A percentile compares a stretch with the other conserved stretches of the same genome.
phyloP scores from a whole-genome alignment of 2,329 filamentous ascomycete genomes.

The Verticillium nonalfalfae region DNA sequence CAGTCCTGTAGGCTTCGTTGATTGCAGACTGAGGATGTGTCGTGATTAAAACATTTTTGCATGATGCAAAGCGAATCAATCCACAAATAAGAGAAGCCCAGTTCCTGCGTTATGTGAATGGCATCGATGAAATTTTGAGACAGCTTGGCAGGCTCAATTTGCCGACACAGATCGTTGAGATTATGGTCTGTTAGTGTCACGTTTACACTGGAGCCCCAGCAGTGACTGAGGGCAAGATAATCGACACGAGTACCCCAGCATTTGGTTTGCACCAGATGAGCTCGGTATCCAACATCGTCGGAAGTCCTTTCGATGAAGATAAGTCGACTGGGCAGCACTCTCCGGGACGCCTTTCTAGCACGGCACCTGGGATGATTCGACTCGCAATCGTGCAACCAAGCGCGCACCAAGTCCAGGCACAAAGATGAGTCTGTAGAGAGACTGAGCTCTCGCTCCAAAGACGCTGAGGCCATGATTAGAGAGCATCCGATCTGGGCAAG shows the following conservation, averaged over 20 bases:
- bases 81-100: background rate
- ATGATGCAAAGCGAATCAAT: conserved; percentile 1
- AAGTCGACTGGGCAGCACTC: background rate
- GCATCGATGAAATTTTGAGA: background rate
- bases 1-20: background rate
- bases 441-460: background rate
- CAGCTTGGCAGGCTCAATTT: background rate
- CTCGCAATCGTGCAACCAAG: background rate
- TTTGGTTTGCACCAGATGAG: background rate
- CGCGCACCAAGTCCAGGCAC: background rate
- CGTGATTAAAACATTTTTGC: background rate
- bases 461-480: background rate
- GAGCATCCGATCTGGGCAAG: background rate
- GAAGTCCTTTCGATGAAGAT: background rate
- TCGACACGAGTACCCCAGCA: background rate
- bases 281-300: background rate
- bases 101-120: background rate
- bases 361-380: background rate
- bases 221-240: background rate
- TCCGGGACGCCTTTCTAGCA: background rate
- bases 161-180: background rate
- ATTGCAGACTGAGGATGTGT: background rate
- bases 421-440: background rate
- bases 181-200: background rate
- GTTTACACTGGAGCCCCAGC: background rate